Percentiles rank a stretch among this genome's conserved stretches.
Conservation (phyloP, 441 rosid species). For the Corymbia calophylla region DNA sequence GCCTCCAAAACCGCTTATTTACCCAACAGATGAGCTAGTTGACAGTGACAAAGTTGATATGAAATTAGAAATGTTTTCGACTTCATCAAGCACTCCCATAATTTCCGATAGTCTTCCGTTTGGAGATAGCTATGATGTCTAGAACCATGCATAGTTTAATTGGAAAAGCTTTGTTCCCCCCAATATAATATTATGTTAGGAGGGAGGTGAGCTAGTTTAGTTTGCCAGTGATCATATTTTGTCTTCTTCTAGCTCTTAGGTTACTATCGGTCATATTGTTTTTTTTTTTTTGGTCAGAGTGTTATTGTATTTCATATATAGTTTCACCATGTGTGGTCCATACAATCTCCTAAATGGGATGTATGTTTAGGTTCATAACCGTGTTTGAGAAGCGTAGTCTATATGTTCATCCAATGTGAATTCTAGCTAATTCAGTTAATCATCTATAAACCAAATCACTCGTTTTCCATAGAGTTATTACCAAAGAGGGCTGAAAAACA, state of each 20-base stretch:
- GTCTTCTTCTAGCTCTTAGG: neutral
- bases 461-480: neutral
- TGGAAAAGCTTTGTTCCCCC: neutral
- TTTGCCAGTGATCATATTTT: too few relatives aligned
- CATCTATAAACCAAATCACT: neutral
- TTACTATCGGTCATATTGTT: too few relatives aligned
- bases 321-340: accelerated
- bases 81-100: accelerated
- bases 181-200: neutral
- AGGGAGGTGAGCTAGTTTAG: neutral
- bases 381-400: neutral
- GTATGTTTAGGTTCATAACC: too few relatives aligned
- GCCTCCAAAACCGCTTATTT: neutral
- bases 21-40: accelerated
- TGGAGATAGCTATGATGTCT: neutral
- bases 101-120: neutral
- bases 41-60: accelerated
- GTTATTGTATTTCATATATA: neutral
- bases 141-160: accelerated
- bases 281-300: accelerated
- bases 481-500: accelerated
- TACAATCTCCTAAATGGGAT: neutral
- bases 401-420: neutral
- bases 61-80: neutral
- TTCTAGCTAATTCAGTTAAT: neutral